Base-by-base conservation (phyloP, 768 basidiomycete species). In the Boletus insuetus region DNA sequence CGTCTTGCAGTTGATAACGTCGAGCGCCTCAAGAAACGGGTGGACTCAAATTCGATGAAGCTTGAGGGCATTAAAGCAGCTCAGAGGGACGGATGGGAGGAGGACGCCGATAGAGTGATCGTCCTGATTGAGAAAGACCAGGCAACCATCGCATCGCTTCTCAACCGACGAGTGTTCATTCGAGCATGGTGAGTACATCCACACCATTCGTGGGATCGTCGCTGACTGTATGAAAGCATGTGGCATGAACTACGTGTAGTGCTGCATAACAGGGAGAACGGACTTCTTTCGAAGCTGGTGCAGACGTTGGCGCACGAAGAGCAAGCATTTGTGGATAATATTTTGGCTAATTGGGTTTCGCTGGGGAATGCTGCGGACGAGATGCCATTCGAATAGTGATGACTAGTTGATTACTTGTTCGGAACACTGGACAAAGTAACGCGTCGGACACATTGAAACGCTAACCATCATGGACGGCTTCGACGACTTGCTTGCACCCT, bases 221-320 rank as follows among this genome's bases (percentile, higher is more conserved):
- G 38, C 43, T 56, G 56, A 62, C 49, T 38, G n/a, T 32, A 22
- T 38, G 49, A 32, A 61, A 94, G 94, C 60, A 83, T 97, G 82
- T 98, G 94, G 94, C 91, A 96, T 64, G 94, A 98, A 70, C 78
- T 96, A n/a, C 85, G 91, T 22, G 90, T 94, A 17, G 87, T 98
- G 37, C 75, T 96, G 43, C 94, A 97, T 70, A 94, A 95, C 60
- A 79, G 89, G 51, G 94, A 97, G 74, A 91, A 93, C 61, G 80
- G 89, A 0, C 78, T 95, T 35, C 72, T 95, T 26, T 88, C 89
- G 0, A 78, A 86, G 57, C 76, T 87, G 3, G 84, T 87, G 56
- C 85, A 91, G 68, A 73, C 74, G 1, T 90, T 94, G 68, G 84
- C 86, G 3, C 78, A 78, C 49, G 89, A 91, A 52, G 91, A 95